Evolutionary conservation across 2,329 filamentous ascomycete genomes (phyloP).

Genomic region (Diatrype stigma): DNA sequence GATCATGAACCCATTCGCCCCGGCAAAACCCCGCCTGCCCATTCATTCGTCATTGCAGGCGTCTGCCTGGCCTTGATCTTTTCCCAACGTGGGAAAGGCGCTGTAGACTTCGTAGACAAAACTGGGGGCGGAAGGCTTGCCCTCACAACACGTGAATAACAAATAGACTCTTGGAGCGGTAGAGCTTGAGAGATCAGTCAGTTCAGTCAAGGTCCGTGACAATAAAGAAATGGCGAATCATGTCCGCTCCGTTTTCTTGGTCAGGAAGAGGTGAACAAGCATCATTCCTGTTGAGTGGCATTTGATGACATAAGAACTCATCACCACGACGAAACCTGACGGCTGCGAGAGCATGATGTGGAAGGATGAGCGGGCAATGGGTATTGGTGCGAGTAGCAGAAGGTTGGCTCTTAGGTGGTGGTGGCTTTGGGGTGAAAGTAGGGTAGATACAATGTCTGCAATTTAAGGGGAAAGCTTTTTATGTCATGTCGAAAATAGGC

Average conservation of each 20-base stretch:
- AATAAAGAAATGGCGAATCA: conserved; percentile 3
- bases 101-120: background rate
- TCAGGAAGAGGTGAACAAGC: background rate
- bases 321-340: background rate
- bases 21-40: background rate
- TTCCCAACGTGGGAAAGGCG: background rate
- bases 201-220: background rate
- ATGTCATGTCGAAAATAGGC: conserved; percentile 8
- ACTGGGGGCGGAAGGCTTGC: background rate
- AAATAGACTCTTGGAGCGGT: background rate
- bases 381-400: conserved; percentile 1
- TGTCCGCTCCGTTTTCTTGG: too few relatives aligned
- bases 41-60: too few relatives aligned
- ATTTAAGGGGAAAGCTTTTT: conserved; percentile 6
- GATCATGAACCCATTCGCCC: background rate
- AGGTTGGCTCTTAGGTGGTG: background rate
- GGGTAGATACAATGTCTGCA: conserved; percentile 4
- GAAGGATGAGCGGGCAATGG: background rate
- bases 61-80: background rate
- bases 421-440: conserved; percentile 8
- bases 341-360: background rate
- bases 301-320: background rate
- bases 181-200: too few relatives aligned
- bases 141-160: background rate
- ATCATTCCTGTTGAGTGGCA: background rate